A percentile compares a stretch with the other conserved stretches of the same genome.
Conservation (phyloP, 495 filamentous ascomycete species). For the Aspergillus nanangensis region DNA sequence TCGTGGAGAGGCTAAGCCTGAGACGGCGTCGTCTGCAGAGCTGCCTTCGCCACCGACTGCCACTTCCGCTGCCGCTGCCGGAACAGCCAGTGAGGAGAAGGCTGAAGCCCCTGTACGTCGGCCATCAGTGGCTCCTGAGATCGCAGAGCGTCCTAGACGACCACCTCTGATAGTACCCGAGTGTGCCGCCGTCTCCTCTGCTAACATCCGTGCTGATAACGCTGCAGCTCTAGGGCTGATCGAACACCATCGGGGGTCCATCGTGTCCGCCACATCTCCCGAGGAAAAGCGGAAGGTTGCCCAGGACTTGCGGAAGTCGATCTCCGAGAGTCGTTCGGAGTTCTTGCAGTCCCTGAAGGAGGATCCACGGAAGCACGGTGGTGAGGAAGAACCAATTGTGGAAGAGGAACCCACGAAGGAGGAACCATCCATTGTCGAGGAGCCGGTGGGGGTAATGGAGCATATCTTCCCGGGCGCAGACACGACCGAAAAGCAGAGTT, state of each 20-base stretch:
- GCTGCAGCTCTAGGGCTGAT: conserved; percentile 36
- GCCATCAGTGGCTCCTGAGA: conserved; percentile 29
- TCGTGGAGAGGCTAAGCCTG: conserved; percentile 10
- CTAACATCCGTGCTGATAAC: conserved; percentile 41
- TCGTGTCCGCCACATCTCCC: conserved; percentile 30
- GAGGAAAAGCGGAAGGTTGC: conserved; percentile 36
- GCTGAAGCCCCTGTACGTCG: conserved; percentile 20
- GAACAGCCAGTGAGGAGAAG: conserved; percentile 8
- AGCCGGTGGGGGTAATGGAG: no score
- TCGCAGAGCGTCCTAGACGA: conserved; percentile 24
- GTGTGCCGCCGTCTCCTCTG: conserved; percentile 38
- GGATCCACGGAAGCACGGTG: conserved; percentile 19
- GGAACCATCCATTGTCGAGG: conserved; percentile 16
- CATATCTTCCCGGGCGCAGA: no score
- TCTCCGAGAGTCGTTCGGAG: conserved; percentile 23
- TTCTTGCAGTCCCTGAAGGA: conserved; percentile 22
- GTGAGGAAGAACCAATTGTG: conserved; percentile 17
- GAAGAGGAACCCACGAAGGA: no score
- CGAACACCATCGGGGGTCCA: conserved; percentile 40
- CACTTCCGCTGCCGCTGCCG: conserved; percentile 3
- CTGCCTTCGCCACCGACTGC: conserved; percentile 4
- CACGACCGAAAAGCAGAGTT: no score
- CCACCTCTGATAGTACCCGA: conserved; percentile 34
- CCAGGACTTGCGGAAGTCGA: conserved; percentile 34
- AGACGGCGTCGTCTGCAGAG: conserved; percentile 4